Evolutionary conservation across 2,329 filamentous ascomycete species (phyloP).

Genomic region (Stagonosporopsis rhizophila): DNA sequence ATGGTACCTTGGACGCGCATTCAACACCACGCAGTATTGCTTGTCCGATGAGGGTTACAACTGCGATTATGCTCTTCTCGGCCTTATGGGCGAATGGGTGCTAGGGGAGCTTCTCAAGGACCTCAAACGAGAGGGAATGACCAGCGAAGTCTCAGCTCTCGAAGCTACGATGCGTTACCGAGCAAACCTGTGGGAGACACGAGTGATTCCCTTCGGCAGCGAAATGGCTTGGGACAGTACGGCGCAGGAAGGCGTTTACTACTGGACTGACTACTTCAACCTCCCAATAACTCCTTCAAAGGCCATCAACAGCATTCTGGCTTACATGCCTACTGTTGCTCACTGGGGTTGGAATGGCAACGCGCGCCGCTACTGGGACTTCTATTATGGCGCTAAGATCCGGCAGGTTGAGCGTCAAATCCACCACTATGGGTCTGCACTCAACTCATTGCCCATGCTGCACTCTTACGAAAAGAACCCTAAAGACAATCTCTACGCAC

Average conservation of each 20-base stretch:
- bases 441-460: conserved; percentile 64
- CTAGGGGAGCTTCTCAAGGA: conserved; percentile 62
- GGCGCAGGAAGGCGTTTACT: conserved; percentile 67
- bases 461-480: conserved; percentile 58
- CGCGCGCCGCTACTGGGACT: conserved; percentile 67
- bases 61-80: conserved; percentile 55
- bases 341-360: conserved; percentile 71
- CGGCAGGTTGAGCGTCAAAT: conserved; percentile 58
- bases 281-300: conserved; percentile 56
- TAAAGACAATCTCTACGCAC: conserved; percentile 55
- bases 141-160: conserved; percentile 50
- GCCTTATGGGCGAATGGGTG: conserved; percentile 67
- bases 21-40: conserved; percentile 55
- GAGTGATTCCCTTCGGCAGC: conserved; percentile 63
- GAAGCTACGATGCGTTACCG: conserved; percentile 58
- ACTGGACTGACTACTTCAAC: conserved; percentile 64
- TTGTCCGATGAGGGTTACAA: conserved; percentile 47
- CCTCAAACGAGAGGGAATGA: conserved; percentile 57
- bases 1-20: conserved; percentile 65
- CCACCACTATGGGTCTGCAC: conserved; percentile 67
- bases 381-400: conserved; percentile 56
- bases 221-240: conserved; percentile 71
- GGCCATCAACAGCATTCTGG: conserved; percentile 63
- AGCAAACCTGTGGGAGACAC: conserved; percentile 58
- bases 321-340: conserved; percentile 64